A percentile compares a stretch with the other conserved stretches of the same genome.
Conservation (phyloP, 2,329 filamentous ascomycete species). For the Penicillium sp. region DNA sequence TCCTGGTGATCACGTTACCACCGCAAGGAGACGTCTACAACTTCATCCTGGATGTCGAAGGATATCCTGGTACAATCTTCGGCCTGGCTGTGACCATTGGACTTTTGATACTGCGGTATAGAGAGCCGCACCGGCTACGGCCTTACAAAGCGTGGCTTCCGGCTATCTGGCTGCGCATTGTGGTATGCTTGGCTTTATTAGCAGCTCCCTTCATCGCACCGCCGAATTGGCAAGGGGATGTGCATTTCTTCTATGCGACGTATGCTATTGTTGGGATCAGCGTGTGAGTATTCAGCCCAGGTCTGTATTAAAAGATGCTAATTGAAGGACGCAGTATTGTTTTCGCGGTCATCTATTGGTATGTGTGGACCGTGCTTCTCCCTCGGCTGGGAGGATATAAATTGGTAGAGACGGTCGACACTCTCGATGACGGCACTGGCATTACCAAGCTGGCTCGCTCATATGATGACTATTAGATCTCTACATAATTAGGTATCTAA, state of each 20-base stretch:
- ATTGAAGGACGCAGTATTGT: conserved; percentile 48
- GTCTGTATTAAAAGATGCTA: conserved; percentile 9
- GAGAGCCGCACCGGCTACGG: conserved; percentile 58
- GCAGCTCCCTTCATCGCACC: conserved; percentile 64
- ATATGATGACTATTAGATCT: conserved; percentile 1
- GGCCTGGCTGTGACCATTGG: conserved; percentile 58
- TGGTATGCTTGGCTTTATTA: conserved; percentile 55
- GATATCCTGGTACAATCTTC: conserved; percentile 64
- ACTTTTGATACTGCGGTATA: conserved; percentile 59
- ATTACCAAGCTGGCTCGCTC: conserved; percentile 57
- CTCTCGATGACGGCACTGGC: conserved; percentile 65
- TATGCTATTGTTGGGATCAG: conserved; percentile 53
- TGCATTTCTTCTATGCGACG: conserved; percentile 51
- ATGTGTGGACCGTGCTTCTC: conserved; percentile 61
- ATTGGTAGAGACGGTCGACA: conserved; percentile 60
- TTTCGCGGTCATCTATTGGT: conserved; percentile 66
- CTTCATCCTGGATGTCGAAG: conserved; percentile 71
- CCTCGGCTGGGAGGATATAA: conserved; percentile 60
- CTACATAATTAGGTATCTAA: background rate
- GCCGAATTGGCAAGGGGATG: conserved; percentile 45
- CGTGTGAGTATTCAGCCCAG: conserved; percentile 35
- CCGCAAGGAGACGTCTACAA: conserved; percentile 66
- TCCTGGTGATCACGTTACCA: conserved; percentile 65
- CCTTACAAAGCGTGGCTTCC: conserved; percentile 66
- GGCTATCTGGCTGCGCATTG: conserved; percentile 57